Base-by-base conservation (phyloP, 306 rosid species). In the Quercus wislizeni region DNA sequence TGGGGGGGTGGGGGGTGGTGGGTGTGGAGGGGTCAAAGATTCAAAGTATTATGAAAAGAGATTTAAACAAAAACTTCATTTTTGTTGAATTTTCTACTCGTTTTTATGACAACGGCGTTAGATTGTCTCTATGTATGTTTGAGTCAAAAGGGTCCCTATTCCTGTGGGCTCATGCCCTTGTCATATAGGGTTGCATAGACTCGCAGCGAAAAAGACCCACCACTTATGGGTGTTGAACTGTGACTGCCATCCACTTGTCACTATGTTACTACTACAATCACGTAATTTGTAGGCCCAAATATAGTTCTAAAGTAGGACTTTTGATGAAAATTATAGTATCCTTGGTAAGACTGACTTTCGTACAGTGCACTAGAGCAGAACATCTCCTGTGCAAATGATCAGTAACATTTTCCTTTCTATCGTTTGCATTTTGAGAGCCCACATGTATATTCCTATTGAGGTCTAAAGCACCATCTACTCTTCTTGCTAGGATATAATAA, bases 161-260 rank as follows among this genome's bases (percentile, higher is more conserved):
- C 75, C 77, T 21, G 88, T 85, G 86, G 83, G 85, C 80, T 81
- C 67, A 55, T 19, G 41, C 81, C 71, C 30, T 67, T 69, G 27
- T 70, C 74, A 79, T 75, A 10, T 21, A 58, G 6, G 13, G 17
- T 20, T 65, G 70, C 69, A 55, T 20, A 19, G 28, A 65, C 33
- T 61, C 59, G 61, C 71, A 55, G 28, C 80, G 51, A 8, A 55
- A 79, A 25, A 65, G 80, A 86, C 84, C 71, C 78, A 63, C 73
- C 82, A 80, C 89, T 76, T 69, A 27, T 43, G 11, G 13, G 7
- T 46, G 78, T 79, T 81, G 64, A 79, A 61, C 58, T 62, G 46
- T 17, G 56, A 61, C 78, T 58, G 67, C 31, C 74, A 54, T 74
- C 87, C 80, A 88, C 79, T 78, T 86, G 83, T 73, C 89, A 80